Evolutionary conservation across 306 rosid genomes (phyloP), one percentile per base, ranked within the genome.

Genomic region (Cucurbita moschata): DNA sequence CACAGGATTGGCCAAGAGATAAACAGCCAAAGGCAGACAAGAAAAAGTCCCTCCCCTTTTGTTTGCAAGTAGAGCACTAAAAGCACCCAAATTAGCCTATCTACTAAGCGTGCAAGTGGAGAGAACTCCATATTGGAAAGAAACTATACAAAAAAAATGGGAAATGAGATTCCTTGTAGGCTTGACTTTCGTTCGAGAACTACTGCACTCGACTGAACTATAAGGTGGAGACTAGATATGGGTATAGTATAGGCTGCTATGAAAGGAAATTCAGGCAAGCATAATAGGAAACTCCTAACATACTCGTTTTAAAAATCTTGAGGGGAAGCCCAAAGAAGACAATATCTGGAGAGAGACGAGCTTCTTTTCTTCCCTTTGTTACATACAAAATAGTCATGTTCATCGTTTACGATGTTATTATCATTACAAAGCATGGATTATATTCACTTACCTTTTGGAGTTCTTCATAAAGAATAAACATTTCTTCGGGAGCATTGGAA

Each of bases 381-480:
- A 40, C 15, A 0, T 43, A 43, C 38, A 43, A 10, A 66, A 3
- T 19, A 66, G n/a, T 7, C 3, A 18, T 66, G 53, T 13, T 0
- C 3, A 21, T 44, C 0, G 18, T 10, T 43, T n/a, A 43, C 10
- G 15, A 42, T 10, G 71, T 65, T 42, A n/a, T 65, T 19, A 43
- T 43, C 37, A 19, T 43, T 43, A 65, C 52, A 68, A 46, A 12
- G 38, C 12, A 19, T 46, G 21, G 35, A n/a, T 51, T 71, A 51
- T 51, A 6, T 6, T 35, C 44, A 53, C 39, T 72, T 54, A 30
- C 23, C 8, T 4, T 14, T 49, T 50, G 4, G 39, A 72, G 38
- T 72, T 59, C 53, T 58, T 9, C 71, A 18, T 65, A 72, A 82
- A 90, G 98, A 53, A 95, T 90, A 77, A 92, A 90, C 77, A 78